Base-by-base conservation (phyloP, 768 basidiomycete genomes). In the Phaeotremella fagi region DNA sequence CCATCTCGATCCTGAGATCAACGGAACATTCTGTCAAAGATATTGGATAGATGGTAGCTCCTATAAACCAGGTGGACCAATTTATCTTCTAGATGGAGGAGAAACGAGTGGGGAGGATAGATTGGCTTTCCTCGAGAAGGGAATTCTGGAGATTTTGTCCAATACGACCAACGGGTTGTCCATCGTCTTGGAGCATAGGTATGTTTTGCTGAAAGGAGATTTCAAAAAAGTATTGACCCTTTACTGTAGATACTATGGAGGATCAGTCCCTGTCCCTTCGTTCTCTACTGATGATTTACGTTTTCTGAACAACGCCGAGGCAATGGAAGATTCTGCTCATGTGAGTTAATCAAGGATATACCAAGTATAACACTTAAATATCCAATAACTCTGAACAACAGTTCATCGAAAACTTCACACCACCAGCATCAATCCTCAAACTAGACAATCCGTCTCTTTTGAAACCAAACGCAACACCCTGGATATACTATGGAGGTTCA, bases 21-120 rank as follows among this genome's bases (percentile, higher is more conserved):
- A 77, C 37, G 80, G 82, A 37, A 87, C 83, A 0, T 97, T 88
- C 75, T 75, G 80, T 47, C 91, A 98, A 68, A 81, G 94, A 18
- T 99, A 90, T 74, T 99, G 94, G 94, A 79, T 92, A 31, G 91
- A 85, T 67, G 82, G 82, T 18, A 81, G 87, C 28, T 83, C 88
- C 72, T 97, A 92, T 73, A 78, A 81, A 50, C 58, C 79, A 1
- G 83, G 84, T 38, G 87, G 84, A 1, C 94, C 92, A 0, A 88
- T 97, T 20, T 85, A 90, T 61, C 82, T 97, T 1, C 76, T 97
- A 20, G 94, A 97, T 72, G 90, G 89, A 0, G 94, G 94, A 15
- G 94, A 97, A 76, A 94, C 90, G 3, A 85, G 82, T 57, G 94
- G 90, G 18, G 83, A 82, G 73, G 81, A 86, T 79, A 59, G 78